Evolutionary conservation across 768 basidiomycete genomes (phyloP).

Genomic region (Trametes sanguinea): DNA sequence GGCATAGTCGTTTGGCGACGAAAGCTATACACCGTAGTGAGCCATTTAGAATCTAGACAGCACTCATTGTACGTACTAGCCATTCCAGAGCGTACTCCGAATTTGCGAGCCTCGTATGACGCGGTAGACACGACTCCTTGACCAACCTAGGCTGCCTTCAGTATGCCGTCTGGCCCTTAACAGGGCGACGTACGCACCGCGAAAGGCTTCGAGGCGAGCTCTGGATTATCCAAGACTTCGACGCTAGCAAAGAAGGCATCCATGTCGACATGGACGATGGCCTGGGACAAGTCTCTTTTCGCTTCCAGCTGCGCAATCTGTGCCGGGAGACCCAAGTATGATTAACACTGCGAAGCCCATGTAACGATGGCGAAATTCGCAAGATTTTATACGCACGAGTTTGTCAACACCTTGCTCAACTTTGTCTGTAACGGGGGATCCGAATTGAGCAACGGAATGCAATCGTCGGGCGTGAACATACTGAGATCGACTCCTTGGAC

Average conservation of each 20-base stretch:
- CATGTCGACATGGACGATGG: conserved; percentile 94
- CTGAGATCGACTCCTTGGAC: conserved; percentile 52
- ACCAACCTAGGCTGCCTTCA: conserved; percentile 56
- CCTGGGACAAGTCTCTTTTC: conserved; percentile 76
- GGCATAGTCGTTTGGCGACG: conserved; percentile 92
- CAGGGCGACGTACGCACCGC: conserved; percentile 45
- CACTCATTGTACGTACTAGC: conserved; percentile 52
- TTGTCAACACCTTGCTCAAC: conserved; percentile 70
- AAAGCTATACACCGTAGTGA: conserved; percentile 49
- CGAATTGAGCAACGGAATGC: not conserved
- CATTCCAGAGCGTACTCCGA: conserved; percentile 93
- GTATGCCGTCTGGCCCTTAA: not conserved
- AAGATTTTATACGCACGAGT: conserved; percentile 48
- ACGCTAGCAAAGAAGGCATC: conserved; percentile 91
- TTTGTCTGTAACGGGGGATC: conserved; percentile 40
- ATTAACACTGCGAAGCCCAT: too few species aligned
- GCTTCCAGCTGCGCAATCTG: conserved; percentile 74
- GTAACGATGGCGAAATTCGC: too few species aligned
- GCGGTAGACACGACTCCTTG: conserved; percentile 85
- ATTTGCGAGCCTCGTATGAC: conserved; percentile 90
- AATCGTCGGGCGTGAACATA: conserved; percentile 39
- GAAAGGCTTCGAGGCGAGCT: conserved; percentile 71
- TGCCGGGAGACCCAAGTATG: not conserved
- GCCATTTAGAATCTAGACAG: too few species aligned
- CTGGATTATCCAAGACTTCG: conserved; percentile 66